Percentiles rank a stretch among this genome's conserved stretches.
Conservation (phyloP, 2,329 filamentous ascomycete genomes). For the Bisporella sp. region DNA sequence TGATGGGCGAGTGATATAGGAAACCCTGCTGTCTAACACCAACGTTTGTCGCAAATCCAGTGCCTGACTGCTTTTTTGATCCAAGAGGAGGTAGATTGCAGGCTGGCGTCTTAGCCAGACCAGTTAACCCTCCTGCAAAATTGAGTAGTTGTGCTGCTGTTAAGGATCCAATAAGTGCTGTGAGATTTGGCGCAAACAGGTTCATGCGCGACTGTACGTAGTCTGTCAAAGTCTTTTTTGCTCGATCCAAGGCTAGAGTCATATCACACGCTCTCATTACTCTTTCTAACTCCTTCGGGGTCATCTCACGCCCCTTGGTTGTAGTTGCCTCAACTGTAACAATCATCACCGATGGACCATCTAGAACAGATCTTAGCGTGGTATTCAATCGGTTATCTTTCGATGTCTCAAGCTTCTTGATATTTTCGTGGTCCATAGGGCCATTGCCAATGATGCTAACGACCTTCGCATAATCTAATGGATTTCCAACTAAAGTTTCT, state of each 20-base stretch:
- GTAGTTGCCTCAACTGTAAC: slow-evolving; percentile 92
- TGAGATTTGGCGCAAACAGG: slow-evolving; percentile 90
- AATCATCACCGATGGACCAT: slow-evolving; percentile 89
- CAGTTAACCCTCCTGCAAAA: slow-evolving; percentile 80
- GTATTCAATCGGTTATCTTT: slow-evolving; percentile 71
- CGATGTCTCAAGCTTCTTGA: slow-evolving; percentile 71
- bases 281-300: slow-evolving; percentile 63
- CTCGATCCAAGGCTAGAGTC: slow-evolving; percentile 78
- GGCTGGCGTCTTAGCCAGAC: slow-evolving; percentile 83
- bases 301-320: slow-evolving; percentile 73
- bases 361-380: slow-evolving; percentile 72
- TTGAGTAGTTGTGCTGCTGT: slow-evolving; percentile 97
- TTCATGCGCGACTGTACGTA: slow-evolving; percentile 98
- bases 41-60: slow-evolving; percentile 87
- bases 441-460: slow-evolving; percentile 91
- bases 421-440: slow-evolving; percentile 72
- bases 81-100: slow-evolving; percentile 91
- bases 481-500: slow-evolving; percentile 82
- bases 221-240: slow-evolving; percentile 80
- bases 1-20: slow-evolving; percentile 85
- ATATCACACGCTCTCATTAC: slow-evolving; percentile 79
- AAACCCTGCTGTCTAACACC: slow-evolving; percentile 88
- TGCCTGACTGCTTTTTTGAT: slow-evolving; percentile 73
- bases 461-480: slow-evolving; percentile 90
- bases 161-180: slow-evolving; percentile 80